Conservation (phyloP, 352 stramenopile genomes). For the Phytophthora lateralis region DNA sequence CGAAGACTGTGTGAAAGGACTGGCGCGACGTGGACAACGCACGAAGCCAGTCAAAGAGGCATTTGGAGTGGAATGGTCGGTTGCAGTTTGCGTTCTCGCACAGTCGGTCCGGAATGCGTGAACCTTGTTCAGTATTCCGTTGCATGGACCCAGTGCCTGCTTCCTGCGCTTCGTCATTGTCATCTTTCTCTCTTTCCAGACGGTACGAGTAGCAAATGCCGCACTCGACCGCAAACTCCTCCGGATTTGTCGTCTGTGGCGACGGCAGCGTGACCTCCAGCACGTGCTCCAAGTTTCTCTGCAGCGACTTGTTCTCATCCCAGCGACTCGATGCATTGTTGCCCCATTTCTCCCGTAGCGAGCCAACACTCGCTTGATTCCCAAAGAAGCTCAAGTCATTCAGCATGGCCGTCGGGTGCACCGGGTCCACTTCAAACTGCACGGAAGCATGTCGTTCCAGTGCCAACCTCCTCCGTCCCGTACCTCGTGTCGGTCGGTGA, state of each 20-base stretch:
- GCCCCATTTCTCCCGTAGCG: conserved; percentile 65
- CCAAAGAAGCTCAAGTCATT: conserved; percentile 82
- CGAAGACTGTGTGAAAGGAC: conserved; percentile 91
- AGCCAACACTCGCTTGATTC: conserved; percentile 56
- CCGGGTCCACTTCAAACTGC: conserved; percentile 70
- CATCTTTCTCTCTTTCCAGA: conserved; percentile 42
- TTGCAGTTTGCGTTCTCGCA: conserved; percentile 88
- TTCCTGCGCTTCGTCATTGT: conserved; percentile 11
- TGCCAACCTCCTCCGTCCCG: conserved; percentile 63
- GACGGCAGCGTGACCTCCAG: conserved; percentile 70
- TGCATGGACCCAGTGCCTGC: not conserved
- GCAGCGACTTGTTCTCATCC: conserved; percentile 53
- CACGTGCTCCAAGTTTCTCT: conserved; percentile 73
- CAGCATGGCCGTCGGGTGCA: conserved; percentile 40
- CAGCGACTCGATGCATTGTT: conserved; percentile 56
- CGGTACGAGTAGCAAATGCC: conserved; percentile 92
- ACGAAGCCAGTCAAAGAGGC: conserved; percentile 91
- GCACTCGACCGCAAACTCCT: conserved; percentile 86
- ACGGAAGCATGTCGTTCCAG: conserved; percentile 72
- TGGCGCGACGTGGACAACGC: conserved; percentile 86
- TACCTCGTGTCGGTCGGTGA: conserved; percentile 65
- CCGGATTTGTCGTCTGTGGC: conserved; percentile 44
- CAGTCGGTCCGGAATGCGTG: conserved; percentile 75
- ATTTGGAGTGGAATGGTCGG: conserved; percentile 87
- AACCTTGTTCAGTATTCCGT: conserved; percentile 8